Percentiles rank a stretch among this genome's conserved stretches.
phyloP scores from a whole-genome alignment of 176 grass and related monocot genomes.

The Tuctoria greenei region DNA sequence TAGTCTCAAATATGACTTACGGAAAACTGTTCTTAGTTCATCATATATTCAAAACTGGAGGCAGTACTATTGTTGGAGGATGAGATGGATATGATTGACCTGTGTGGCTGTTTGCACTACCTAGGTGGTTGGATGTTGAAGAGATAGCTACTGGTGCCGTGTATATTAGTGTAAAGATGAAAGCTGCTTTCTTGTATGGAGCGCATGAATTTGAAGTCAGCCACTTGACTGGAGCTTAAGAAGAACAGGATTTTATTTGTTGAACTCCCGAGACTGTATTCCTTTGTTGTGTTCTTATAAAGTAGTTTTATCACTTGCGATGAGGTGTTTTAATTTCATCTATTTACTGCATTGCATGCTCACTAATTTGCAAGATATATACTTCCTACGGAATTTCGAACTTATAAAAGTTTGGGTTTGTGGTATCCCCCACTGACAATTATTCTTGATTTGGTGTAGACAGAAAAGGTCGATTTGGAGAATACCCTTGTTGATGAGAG shows the following conservation, averaged over 20 bases:
- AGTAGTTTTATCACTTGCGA: slow-evolving; percentile 9
- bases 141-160: not conserved
- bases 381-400: not conserved
- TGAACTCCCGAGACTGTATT: not conserved
- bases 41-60: not conserved
- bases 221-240: not conserved
- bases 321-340: not conserved
- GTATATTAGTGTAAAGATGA: not conserved
- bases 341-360: not conserved
- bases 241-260: too few relatives aligned
- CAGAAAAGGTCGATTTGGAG: slow-evolving; percentile 99
- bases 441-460: slow-evolving; percentile 66
- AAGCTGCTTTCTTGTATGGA: not conserved
- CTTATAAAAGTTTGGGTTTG: not conserved
- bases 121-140: not conserved
- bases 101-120: not conserved
- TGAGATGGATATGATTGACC: not conserved
- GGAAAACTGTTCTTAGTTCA: not conserved
- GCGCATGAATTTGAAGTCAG: not conserved
- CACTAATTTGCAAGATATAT: slow-evolving; percentile 7
- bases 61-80: not conserved
- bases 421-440: slow-evolving; percentile 14
- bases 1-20: not conserved
- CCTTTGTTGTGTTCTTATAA: not conserved
- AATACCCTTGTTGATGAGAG: slow-evolving; percentile 98